Base-by-base conservation (phyloP, 345 rosid genomes). In the Ceriops tagal region DNA sequence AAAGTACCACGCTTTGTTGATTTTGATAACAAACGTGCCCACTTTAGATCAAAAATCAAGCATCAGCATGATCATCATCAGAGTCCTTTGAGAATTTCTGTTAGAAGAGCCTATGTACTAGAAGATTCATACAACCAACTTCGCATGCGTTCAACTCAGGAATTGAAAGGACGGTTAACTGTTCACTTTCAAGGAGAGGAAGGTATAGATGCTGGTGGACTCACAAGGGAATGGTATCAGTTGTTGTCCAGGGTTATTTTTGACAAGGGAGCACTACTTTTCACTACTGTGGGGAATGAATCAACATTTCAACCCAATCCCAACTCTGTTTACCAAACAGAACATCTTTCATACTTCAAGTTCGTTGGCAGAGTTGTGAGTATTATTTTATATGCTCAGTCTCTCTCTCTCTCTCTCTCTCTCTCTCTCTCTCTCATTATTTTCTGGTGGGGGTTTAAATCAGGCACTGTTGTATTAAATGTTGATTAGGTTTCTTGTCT, bases 161-260 rank as follows among this genome's bases (percentile, higher is more conserved):
- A 95, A 79, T 75, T 95, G 81, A 95, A 88, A 82, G 99, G 99
- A 71, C 84, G 99, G 77, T 73, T 91, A 75, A 95, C 92, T 51
- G 96, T 95, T 65, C 88, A 91, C 69, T 95, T 95, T 80, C 99
- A 95, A 85, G 96, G 97, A 71, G 97, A 95, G 78, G 96, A 91
- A 83, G 99, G 99, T 61, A 91, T 95, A 73, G 99, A 95, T 85
- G 99, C 99, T 0, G 97, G 99, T 80, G 99, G 99, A 64, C 97
- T 95, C 69, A 91, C 99, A 60, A 88, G 99, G 85, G 99, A 95
- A 79, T 95, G 99, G 99, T 95, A 95, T 81, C 99, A 95, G 79
- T 79, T 91, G 71, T 74, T 95, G 65, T 95, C 99, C 72, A 86
- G 97, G 78, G 97, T 95, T 80, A 88, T 91, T 64, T 93, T 93